A percentile compares a stretch with the other conserved stretches of the same genome.
phyloP scores from a whole-genome alignment of 23 red algal genomes.

The Gracilariopsis chorda region DNA sequence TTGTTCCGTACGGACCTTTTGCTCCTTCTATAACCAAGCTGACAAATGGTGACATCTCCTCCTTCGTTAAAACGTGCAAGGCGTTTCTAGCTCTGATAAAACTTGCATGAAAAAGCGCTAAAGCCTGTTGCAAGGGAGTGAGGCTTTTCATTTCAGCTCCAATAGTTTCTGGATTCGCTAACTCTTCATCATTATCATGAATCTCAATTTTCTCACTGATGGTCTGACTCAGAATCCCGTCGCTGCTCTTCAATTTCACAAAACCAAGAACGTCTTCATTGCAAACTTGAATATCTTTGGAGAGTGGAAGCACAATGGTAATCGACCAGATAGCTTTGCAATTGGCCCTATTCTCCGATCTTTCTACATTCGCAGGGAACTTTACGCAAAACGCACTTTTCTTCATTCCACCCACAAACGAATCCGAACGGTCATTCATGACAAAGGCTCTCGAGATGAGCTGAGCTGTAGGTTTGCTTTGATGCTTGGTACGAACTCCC shows the following conservation, averaged over 20 bases:
- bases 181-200: slow-evolving; percentile 38
- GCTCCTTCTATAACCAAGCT: slow-evolving; percentile 21
- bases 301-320: slow-evolving; percentile 4
- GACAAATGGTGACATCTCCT: slow-evolving; percentile 58
- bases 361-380: neutral
- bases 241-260: slow-evolving; percentile 34
- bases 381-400: neutral
- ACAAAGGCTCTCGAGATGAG: slow-evolving; percentile 60
- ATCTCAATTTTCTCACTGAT: neutral
- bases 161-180: neutral
- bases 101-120: slow-evolving; percentile 34
- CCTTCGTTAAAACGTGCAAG: slow-evolving; percentile 37
- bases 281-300: slow-evolving; percentile 70
- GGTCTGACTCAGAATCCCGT: neutral
- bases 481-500: slow-evolving; percentile 80
- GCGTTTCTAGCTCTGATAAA: slow-evolving; percentile 36
- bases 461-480: slow-evolving; percentile 70
- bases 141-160: slow-evolving; percentile 27
- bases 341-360: neutral
- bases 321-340: neutral
- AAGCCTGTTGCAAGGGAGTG: slow-evolving; percentile 52
- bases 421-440: neutral
- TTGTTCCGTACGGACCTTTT: slow-evolving; percentile 23
- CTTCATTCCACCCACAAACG: neutral
- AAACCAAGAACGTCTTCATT: slow-evolving; percentile 84